Percentiles rank a stretch among this genome's conserved stretches.
phyloP scores from a whole-genome alignment of 116 monocot genomes.

The Iris pallida region DNA sequence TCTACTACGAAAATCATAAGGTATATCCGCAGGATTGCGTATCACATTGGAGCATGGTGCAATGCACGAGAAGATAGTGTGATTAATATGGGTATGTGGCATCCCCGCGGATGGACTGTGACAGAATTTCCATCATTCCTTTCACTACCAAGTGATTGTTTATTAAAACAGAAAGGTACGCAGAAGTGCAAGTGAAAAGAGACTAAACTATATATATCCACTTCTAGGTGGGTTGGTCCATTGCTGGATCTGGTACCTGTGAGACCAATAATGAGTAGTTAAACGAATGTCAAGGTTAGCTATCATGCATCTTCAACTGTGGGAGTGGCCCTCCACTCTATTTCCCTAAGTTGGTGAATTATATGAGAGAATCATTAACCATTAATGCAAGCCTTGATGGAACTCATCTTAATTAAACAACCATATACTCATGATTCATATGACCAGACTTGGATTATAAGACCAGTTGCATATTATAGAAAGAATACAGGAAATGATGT shows the following conservation, averaged over 20 bases:
- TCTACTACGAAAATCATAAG: too few relatives aligned
- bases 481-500: too few relatives aligned
- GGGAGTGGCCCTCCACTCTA: not conserved
- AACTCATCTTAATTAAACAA: not conserved
- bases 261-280: not conserved
- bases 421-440: not conserved
- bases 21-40: too few relatives aligned
- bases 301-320: not conserved
- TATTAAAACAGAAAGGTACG: not conserved
- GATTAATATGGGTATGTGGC: too few relatives aligned
- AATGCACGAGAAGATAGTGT: too few relatives aligned
- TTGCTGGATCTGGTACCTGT: not conserved
- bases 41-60: too few relatives aligned
- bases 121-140: too few relatives aligned
- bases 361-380: not conserved
- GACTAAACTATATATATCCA: conserved; percentile 2
- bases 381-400: not conserved
- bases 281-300: not conserved
- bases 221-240: not conserved
- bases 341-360: not conserved
- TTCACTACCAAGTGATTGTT: not conserved
- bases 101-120: too few relatives aligned
- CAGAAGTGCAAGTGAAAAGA: not conserved
- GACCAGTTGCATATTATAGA: too few relatives aligned
- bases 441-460: not conserved